phyloP scores from a whole-genome alignment of 306 rosid genomes.

The Castanospermum australe region DNA sequence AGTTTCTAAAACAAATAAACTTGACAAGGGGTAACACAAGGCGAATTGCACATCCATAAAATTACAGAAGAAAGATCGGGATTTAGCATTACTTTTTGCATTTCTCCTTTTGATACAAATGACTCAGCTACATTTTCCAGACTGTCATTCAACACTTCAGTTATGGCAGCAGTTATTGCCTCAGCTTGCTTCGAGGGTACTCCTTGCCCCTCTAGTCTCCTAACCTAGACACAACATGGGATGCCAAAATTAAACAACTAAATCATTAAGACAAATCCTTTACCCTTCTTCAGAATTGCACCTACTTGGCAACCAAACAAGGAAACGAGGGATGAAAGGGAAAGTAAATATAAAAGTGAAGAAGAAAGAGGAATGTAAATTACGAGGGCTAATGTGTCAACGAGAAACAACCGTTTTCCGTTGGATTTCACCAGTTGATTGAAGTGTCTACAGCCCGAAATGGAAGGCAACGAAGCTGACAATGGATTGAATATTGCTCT shows the following conservation, averaged over 20 bases:
- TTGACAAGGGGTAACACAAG: not conserved
- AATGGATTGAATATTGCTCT: slow-evolving; percentile 30
- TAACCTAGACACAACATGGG: slow-evolving; percentile 41
- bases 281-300: no score
- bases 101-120: slow-evolving; percentile 64
- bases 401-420: slow-evolving; percentile 67
- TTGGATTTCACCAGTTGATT: slow-evolving; percentile 56
- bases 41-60: not conserved
- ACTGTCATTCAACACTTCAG: slow-evolving; percentile 66
- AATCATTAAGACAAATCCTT: not conserved
- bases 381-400: slow-evolving; percentile 75
- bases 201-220: slow-evolving; percentile 72
- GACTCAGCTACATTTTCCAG: slow-evolving; percentile 68
- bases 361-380: not conserved
- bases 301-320: no score
- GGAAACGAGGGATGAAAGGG: not conserved
- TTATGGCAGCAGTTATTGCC: slow-evolving; percentile 75
- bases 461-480: slow-evolving; percentile 28
- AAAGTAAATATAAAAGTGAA: not conserved
- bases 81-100: slow-evolving; percentile 48
- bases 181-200: slow-evolving; percentile 75
- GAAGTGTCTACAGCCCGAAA: slow-evolving; percentile 33
- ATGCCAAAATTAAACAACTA: not conserved
- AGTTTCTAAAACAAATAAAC: not conserved
- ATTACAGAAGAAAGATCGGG: not conserved